Base-by-base conservation (phyloP, 441 rosid genomes). In the Pelargonium cotyledonis region DNA sequence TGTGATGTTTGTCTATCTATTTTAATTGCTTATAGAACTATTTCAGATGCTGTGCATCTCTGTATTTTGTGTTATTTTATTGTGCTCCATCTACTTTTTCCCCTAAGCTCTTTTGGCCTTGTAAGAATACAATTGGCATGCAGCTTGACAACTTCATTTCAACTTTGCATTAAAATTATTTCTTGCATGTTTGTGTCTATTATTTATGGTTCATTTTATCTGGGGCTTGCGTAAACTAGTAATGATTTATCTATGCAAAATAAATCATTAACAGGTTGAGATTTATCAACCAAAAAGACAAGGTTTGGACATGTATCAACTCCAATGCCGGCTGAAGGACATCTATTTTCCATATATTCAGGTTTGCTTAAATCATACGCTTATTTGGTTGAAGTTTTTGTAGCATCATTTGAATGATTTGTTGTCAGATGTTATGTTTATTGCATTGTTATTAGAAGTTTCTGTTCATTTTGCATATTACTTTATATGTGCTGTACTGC, bases 311-410 rank as follows among this genome's bases (percentile, higher is more conserved):
- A 35, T 55, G 70, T 47, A 40, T 76, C 83, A 82, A 70, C 86
- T 89, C 68, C 83, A 67, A 49, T 89, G 94, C 82, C 82, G 70
- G 68, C 82, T 91, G 68, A 91, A 91, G 89, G 97, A 91, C 79
- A 88, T 89, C 55, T 91, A 89, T 66, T 91, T 89, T 70, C 94
- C 96, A 8, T 91, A 89, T 70, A 82, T 91, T 69, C 94, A 89
- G 96, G 95, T 89, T 68, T 43, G 72, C 41, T 19, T 62, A 40
- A 19, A 51, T 19, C 14, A 63, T 21, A 18, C n/a, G 14, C 23
- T 11, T 35, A 18, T 69, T 68, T 16, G 19, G 47, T 47, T 8
- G 7, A 31, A 51, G 47, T 7, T 26, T 41, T 3, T 15, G 62
- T 11, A 15, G 40, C 19, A 62, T 49, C 15, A 18, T 64, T 14